Conservation (phyloP, 2,329 filamentous ascomycete genomes). For the Curvularia verruculosa region DNA sequence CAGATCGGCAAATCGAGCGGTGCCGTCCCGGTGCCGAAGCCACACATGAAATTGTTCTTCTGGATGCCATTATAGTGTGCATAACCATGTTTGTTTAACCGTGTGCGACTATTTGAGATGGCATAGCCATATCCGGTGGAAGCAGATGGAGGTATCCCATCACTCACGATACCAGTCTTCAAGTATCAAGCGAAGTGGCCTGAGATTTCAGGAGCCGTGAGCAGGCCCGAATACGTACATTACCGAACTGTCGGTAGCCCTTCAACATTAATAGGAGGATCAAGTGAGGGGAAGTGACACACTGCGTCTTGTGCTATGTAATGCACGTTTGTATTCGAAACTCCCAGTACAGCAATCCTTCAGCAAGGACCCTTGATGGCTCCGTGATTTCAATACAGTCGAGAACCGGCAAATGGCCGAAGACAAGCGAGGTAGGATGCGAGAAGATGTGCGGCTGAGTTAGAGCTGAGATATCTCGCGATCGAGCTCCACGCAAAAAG, state of each 20-base stretch:
- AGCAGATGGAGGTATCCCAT: not conserved
- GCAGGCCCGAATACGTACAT: not conserved
- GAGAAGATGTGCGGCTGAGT: not conserved
- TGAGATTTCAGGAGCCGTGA: not conserved
- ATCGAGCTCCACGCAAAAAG: not conserved
- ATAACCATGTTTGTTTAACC: not conserved
- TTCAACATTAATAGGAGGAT: not conserved
- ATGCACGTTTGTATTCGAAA: not conserved
- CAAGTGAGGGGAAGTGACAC: not conserved
- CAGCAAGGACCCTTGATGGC: not conserved
- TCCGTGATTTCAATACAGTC: not conserved
- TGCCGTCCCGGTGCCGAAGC: not conserved
- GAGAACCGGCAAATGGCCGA: not conserved
- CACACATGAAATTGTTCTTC: not conserved
- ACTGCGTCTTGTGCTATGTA: not conserved
- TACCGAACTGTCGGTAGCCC: not conserved
- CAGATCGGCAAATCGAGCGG: not conserved
- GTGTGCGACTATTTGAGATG: not conserved
- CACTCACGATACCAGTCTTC: not conserved
- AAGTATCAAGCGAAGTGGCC: not conserved
- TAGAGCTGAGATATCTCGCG: not conserved
- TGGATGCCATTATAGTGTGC: not conserved
- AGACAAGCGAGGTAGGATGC: not conserved
- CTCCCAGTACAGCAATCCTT: not conserved
- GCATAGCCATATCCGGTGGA: not conserved